Evolutionary conservation across 108 stramenopile species (phyloP), one percentile per base, ranked within the genome.

Genomic region (Pseudonitzschia multistriata): DNA sequence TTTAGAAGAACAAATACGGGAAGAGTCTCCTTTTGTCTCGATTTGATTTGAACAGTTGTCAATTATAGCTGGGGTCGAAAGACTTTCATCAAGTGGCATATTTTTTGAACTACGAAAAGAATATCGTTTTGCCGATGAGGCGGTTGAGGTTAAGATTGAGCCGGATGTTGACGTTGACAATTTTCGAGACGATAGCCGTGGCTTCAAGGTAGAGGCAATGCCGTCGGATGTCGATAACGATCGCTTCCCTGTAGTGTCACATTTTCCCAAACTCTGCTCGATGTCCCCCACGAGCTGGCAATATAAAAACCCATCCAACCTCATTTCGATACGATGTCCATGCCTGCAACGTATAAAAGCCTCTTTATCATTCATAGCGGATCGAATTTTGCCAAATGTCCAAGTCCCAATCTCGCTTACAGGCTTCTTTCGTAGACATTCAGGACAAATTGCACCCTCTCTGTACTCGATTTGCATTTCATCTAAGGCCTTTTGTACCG

Each of bases 391-490:
- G 2, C 5, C 2, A 7, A 28, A 34, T 34, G 59, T 60, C 59
- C 59, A 60, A n/a, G 59, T 60, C 35, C 59, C 59, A 21, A 33
- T 34, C 0, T 33, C 59, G 19, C 27, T 36, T 8, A 60, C 30
- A 31, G 27, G 35, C 3, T 35, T 60, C 14, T 60, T 60, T 33
- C 31, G 31, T 19, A 60, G 59, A 29, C 59, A 60, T 29, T 36
- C 30, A 7, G 59, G 59, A 28, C 59, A 60, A 33, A 60, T 36
- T 60, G 27, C 59, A 34, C 34, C 59, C 6, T 60, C 59, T 60
- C 59, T 33, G 27, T 60, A 60, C 28, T 60, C 59, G 21, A 60
- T 36, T 0, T 29, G 30, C 30, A 60, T 60, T 36, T 60, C 59
- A 29, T 60, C 59, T 21, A 60, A 35, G n/a, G 59, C 21, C 3